Conservation (phyloP, 352 stramenopile species). For the Stramenopiles sp. region DNA sequence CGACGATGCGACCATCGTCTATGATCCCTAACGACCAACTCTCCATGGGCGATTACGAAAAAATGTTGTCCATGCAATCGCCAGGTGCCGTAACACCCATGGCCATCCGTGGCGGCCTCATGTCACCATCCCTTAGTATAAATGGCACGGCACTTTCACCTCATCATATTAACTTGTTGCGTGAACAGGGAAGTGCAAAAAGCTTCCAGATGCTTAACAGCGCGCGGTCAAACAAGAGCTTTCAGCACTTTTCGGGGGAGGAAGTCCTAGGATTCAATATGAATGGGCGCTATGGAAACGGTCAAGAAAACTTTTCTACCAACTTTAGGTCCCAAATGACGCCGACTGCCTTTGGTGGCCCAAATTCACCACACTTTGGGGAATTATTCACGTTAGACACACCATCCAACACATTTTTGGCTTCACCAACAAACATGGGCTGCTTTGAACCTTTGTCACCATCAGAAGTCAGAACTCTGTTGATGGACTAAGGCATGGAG, state of each 20-base stretch:
- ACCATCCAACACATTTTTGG: background rate
- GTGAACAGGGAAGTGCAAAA: background rate
- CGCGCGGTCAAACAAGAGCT: background rate
- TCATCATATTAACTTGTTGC: background rate
- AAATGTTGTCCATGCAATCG: background rate
- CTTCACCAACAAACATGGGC: background rate
- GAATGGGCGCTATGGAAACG: too few species aligned
- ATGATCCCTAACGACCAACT: too few species aligned
- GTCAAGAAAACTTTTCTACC: background rate
- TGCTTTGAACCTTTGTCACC: background rate
- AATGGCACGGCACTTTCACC: background rate
- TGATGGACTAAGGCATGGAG: constrained; percentile 8
- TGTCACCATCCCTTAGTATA: background rate
- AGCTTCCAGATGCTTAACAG: background rate
- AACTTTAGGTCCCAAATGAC: background rate
- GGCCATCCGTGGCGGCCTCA: background rate
- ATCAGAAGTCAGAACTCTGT: background rate
- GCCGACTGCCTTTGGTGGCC: background rate
- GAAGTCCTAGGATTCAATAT: constrained; percentile 7
- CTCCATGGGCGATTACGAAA: too few species aligned
- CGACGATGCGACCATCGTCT: too few species aligned
- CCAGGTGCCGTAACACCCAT: background rate
- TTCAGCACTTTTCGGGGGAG: background rate
- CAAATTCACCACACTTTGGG: background rate
- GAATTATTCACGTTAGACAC: constrained; percentile 8